These are phyloP conservation scores for Candida golubevii DNA, from an alignment of 805 yeast genomes.

Conservation along the genomic window DNA sequence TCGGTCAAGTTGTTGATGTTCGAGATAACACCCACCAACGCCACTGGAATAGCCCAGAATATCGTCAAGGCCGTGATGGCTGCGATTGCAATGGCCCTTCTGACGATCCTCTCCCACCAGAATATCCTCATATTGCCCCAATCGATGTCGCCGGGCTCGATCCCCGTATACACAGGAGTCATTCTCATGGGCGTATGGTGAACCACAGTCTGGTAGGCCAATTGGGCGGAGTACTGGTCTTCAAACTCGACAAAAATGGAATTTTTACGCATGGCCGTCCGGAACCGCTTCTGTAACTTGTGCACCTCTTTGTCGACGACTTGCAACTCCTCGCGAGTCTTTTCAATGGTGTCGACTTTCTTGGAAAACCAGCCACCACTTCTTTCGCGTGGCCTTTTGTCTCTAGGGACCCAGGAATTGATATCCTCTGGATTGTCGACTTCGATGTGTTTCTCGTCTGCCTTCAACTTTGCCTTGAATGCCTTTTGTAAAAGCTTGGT, in stretches of 20 bases:
- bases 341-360: constrained; percentile 60
- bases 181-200: constrained; percentile 66
- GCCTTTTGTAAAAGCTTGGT: constrained; percentile 56
- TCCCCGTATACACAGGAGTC: constrained; percentile 56
- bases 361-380: constrained; percentile 41
- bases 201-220: constrained; percentile 59
- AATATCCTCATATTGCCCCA: constrained; percentile 74
- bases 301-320: constrained; percentile 52
- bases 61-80: constrained; percentile 54
- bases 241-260: constrained; percentile 77
- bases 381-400: constrained; percentile 62
- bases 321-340: constrained; percentile 55
- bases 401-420: constrained; percentile 54
- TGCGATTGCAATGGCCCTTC: constrained; percentile 49
- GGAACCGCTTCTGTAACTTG: constrained; percentile 48
- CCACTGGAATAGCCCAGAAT: constrained; percentile 75
- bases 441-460: constrained; percentile 56
- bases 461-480: constrained; percentile 56
- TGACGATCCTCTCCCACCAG: constrained; percentile 71
- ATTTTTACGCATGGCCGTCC: constrained; percentile 59
- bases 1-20: constrained; percentile 60
- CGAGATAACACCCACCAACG: constrained; percentile 72
- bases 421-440: constrained; percentile 38
- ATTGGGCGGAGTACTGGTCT: constrained; percentile 68
- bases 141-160: constrained; percentile 57